Conservation (phyloP, 495 filamentous ascomycete genomes). For the Ramalina peruviana region DNA sequence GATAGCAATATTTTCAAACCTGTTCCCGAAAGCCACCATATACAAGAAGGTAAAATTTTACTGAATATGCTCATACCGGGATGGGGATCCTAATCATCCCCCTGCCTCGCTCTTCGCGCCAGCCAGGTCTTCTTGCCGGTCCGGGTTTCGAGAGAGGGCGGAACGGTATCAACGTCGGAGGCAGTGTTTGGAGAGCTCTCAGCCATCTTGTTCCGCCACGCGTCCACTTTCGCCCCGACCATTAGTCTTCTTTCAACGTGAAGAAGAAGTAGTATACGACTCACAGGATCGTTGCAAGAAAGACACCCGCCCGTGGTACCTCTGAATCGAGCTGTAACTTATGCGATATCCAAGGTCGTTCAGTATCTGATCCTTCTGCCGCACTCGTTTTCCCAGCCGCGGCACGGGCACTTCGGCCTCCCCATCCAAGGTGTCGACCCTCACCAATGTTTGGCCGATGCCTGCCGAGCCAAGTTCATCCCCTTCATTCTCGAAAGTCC, state of each 20-base stretch:
- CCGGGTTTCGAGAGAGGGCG: constrained; percentile 79
- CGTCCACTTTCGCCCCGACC: constrained; percentile 54
- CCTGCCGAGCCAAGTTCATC: constrained; percentile 43
- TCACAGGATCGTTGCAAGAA: constrained; percentile 88
- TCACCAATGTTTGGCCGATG: constrained; percentile 43
- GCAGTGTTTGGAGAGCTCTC: constrained; percentile 61
- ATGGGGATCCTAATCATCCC: not conserved
- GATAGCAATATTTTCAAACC: not conserved
- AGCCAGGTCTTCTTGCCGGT: constrained; percentile 75
- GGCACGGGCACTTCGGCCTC: constrained; percentile 62
- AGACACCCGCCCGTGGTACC: constrained; percentile 68
- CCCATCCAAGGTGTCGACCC: constrained; percentile 62
- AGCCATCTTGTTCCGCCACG: constrained; percentile 85
- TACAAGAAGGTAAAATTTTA: not conserved
- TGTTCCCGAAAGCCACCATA: not conserved
- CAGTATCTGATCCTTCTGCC: constrained; percentile 66
- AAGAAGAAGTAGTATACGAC: constrained; percentile 23
- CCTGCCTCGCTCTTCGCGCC: constrained; percentile 35
- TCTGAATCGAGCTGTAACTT: constrained; percentile 84
- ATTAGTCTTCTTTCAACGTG: not conserved
- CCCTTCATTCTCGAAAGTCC: constrained; percentile 50
- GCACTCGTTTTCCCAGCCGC: constrained; percentile 45
- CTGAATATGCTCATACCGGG: not conserved
- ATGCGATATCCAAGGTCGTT: constrained; percentile 92
- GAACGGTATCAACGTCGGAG: constrained; percentile 53